Conservation (phyloP, 192 early-diverging fungal species). For the Spizellomyces punctatus region DNA sequence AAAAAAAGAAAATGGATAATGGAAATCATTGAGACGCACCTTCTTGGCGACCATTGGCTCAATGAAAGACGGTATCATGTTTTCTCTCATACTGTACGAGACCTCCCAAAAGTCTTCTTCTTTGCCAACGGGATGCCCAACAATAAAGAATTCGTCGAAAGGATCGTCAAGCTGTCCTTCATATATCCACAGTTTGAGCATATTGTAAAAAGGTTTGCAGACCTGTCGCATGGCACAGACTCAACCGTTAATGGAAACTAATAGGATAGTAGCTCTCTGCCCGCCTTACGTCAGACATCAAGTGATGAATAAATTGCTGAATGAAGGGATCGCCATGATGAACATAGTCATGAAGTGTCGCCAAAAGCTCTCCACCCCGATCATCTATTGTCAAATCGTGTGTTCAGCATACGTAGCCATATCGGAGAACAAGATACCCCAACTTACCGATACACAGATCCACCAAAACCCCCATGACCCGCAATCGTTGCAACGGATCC, state of each 20-base stretch:
- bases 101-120: conserved; percentile 81
- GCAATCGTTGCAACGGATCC: conserved; percentile 75
- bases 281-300: conserved; percentile 68
- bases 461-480: conserved; percentile 73
- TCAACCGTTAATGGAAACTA: too few relatives aligned
- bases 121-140: conserved; percentile 47
- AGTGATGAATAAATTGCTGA: conserved; percentile 70
- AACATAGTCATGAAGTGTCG: conserved; percentile 77
- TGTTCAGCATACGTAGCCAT: neutral
- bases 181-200: conserved; percentile 89
- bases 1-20: too few relatives aligned
- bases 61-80: conserved; percentile 91
- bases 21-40: conserved; percentile 33
- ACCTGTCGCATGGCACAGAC: conserved; percentile 38
- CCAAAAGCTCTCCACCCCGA: conserved; percentile 73
- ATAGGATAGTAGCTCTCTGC: neutral
- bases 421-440: neutral
- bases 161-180: conserved; percentile 94
- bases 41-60: conserved; percentile 75
- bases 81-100: conserved; percentile 72
- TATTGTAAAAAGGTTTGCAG: conserved; percentile 87
- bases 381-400: conserved; percentile 29
- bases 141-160: conserved; percentile 90
- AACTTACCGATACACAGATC: conserved; percentile 52
- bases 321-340: conserved; percentile 93